Evolutionary conservation across 2,329 filamentous ascomycete genomes (phyloP), one percentile per base, ranked within the genome.

Genomic region (Alternaria hordeiaustralica): DNA sequence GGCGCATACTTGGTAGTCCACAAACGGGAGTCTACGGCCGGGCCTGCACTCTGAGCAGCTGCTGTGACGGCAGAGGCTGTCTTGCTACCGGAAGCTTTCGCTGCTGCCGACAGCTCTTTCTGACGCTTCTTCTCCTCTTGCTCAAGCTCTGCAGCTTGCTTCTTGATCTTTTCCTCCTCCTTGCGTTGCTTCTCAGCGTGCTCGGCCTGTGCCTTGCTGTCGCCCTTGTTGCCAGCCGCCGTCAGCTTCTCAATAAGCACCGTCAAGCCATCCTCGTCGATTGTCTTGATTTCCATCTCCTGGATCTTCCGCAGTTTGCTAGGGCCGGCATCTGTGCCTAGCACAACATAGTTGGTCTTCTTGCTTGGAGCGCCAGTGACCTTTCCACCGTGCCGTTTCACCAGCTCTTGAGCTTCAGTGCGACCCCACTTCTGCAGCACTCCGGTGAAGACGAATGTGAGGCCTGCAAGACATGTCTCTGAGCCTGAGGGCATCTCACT

Each of bases 1-100:
- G 96, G 96, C 0, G 96, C 96, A 80, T 99, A 98, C 74, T 97
- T 98, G 47, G 91, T 92, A 2, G 96, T 99, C 91, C 96, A 97
- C 2, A 99, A 85, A 23, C 78, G 74, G 47, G 71, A 75, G 55
- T 81, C 78, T 0, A 76, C 71, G 5, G 61, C 62, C 6, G 75
- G 69, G 5, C 67, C 73, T 58, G 68, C 63, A 41, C 51, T 67
- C 45, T 62, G 54, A 26, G 61, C 68, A 53, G 72, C 64, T 56
- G 70, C 51, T 55, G 83, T 54, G 43, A 21, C 68, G 8, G 53
- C 68, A 43, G 72, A 65, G 25, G 67, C 56, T 53, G 83, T 80
- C 45, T 82, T 84, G 53, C 71, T 75, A 46, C 80, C 78, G 47
- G 78, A 70, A 33, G 71, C 70, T 20, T 79, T 68, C 49, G 73